phyloP scores from a whole-genome alignment of 2,329 filamentous ascomycete genomes.

The Escovopsis weberi region DNA sequence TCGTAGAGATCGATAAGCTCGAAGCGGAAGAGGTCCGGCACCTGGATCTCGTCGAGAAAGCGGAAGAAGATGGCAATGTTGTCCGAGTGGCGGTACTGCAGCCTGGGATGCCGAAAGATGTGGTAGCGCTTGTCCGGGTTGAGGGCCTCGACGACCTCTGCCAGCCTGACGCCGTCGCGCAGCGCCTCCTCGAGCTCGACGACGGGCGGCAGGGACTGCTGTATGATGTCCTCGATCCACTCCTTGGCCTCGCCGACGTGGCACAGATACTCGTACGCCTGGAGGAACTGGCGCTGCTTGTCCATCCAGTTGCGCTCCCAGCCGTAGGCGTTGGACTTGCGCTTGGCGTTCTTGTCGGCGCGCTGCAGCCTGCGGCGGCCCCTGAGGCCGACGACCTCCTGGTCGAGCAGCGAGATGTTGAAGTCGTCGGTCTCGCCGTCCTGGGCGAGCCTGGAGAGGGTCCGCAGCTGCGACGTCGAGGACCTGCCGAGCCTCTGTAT shows the following conservation, averaged over 20 bases:
- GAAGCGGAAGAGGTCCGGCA: slow-evolving; percentile 92
- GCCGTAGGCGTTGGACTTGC: slow-evolving; percentile 40
- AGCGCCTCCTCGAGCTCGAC: slow-evolving; percentile 87
- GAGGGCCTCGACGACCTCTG: slow-evolving; percentile 83
- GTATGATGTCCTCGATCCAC: slow-evolving; percentile 90
- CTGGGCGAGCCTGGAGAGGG: slow-evolving; percentile 70
- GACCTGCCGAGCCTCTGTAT: slow-evolving; percentile 74
- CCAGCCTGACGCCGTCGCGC: slow-evolving; percentile 83
- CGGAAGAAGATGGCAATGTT: slow-evolving; percentile 96
- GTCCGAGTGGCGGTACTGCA: slow-evolving; percentile 93
- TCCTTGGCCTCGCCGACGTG: slow-evolving; percentile 98
- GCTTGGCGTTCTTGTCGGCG: slow-evolving; percentile 37
- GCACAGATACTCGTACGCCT: slow-evolving; percentile 96
- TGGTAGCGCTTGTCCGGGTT: slow-evolving; percentile 61
- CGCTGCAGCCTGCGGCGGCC: slow-evolving; percentile 74
- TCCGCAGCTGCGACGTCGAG: slow-evolving; percentile 76
- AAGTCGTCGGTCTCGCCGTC: slow-evolving; percentile 67
- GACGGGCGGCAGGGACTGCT: slow-evolving; percentile 75
- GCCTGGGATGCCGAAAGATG: slow-evolving; percentile 72
- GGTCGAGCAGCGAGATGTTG: slow-evolving; percentile 57
- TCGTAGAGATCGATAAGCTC: slow-evolving; percentile 96
- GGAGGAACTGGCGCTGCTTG: slow-evolving; percentile 87
- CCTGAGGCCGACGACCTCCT: slow-evolving; percentile 78
- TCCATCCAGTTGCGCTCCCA: slow-evolving; percentile 98
- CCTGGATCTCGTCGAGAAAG: slow-evolving; percentile 77